phyloP scores from a whole-genome alignment of 306 rosid species.

The Cicer yamashitae region DNA sequence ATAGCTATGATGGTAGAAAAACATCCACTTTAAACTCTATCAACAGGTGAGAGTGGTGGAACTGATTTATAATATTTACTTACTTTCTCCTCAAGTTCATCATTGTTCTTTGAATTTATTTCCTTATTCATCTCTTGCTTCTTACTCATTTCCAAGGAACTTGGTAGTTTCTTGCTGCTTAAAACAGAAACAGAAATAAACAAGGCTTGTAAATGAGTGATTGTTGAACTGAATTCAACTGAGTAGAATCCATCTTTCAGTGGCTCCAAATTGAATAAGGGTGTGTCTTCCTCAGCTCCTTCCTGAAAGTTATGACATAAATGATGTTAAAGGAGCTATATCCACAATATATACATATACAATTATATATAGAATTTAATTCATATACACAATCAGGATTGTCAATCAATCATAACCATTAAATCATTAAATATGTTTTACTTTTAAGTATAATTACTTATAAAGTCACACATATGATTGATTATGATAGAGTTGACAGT shows the following conservation, averaged over 20 bases:
- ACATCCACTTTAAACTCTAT: constrained; percentile 66
- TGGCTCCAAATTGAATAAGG: constrained; percentile 69
- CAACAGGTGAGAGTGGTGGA: constrained; percentile 91
- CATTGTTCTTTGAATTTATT: constrained; percentile 41
- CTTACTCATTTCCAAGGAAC: constrained; percentile 45
- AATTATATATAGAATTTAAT: background rate
- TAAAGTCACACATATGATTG: too few relatives aligned
- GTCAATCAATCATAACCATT: too few relatives aligned
- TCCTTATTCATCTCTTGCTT: constrained; percentile 45
- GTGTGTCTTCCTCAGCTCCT: constrained; percentile 53
- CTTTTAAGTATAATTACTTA: too few relatives aligned
- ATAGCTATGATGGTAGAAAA: constrained; percentile 40
- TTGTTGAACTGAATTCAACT: constrained; percentile 67
- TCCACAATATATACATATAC: background rate
- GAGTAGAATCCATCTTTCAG: constrained; percentile 76
- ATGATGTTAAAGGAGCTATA: constrained; percentile 28
- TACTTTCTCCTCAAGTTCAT: constrained; percentile 49
- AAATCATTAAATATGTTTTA: too few relatives aligned
- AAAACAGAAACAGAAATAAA: constrained; percentile 67
- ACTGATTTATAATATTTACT: constrained; percentile 62
- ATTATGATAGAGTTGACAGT: too few relatives aligned
- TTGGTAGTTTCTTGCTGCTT: constrained; percentile 58
- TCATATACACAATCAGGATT: fast-evolving
- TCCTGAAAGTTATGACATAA: constrained; percentile 60
- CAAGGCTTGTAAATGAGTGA: constrained; percentile 82